A percentile compares a stretch with the other conserved stretches of the same genome.
phyloP scores from a whole-genome alignment of 2,329 filamentous ascomycete species.

The Fulvia fulva region DNA sequence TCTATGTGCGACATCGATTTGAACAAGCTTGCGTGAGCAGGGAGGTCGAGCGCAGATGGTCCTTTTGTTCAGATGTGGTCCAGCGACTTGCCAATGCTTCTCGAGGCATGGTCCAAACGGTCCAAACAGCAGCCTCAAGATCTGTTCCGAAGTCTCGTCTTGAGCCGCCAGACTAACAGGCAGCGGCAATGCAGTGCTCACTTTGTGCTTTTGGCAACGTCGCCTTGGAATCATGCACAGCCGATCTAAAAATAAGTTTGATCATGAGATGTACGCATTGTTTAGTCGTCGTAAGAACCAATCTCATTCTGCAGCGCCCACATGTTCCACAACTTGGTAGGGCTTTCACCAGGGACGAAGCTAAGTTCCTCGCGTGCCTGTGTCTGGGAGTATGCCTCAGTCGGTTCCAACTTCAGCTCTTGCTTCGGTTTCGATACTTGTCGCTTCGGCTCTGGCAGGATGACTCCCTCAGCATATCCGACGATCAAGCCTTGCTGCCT shows the following conservation, averaged over 20 bases:
- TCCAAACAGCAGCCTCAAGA: not conserved
- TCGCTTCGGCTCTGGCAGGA: slow-evolving; percentile 20
- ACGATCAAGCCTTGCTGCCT: slow-evolving; percentile 14
- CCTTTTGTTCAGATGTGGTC: too few species aligned
- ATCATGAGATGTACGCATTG: not conserved
- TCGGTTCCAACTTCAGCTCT: not conserved
- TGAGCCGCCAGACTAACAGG: not conserved
- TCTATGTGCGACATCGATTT: too few species aligned
- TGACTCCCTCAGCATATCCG: slow-evolving; percentile 19
- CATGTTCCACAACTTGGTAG: slow-evolving; percentile 35
- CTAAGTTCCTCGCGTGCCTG: slow-evolving; percentile 8
- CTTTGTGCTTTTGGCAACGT: not conserved
- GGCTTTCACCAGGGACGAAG: slow-evolving; percentile 27
- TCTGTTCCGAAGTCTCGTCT: not conserved
- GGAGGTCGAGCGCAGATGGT: too few species aligned
- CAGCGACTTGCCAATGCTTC: not conserved
- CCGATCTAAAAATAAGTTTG: not conserved
- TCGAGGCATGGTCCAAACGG: not conserved
- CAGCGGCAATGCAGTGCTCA: not conserved
- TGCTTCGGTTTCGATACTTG: slow-evolving; percentile 7
- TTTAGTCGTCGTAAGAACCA: slow-evolving; percentile 7
- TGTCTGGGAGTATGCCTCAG: slow-evolving; percentile 1
- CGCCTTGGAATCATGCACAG: not conserved
- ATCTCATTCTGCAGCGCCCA: slow-evolving; percentile 31
- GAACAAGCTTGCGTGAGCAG: too few species aligned